Percentiles rank a stretch among this genome's conserved stretches.
Conservation (phyloP, 306 rosid species). For the Lathyrus aphaca region DNA sequence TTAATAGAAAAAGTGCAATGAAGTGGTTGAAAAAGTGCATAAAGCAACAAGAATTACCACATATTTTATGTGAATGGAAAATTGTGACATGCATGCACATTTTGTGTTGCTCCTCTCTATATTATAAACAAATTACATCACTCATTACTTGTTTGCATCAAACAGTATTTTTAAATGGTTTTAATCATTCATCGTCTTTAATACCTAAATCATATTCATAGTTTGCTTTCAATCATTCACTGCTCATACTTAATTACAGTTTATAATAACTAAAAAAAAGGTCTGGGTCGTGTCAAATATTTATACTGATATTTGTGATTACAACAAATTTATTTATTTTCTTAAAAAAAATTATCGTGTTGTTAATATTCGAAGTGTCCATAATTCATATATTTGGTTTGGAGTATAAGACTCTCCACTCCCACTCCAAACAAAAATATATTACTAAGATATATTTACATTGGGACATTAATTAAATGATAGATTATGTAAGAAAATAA, state of each 20-base stretch:
- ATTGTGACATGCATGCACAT: neutral
- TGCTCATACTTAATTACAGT: no score
- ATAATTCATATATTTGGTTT: neutral
- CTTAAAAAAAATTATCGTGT: no score
- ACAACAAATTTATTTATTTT: no score
- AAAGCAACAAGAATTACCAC: slow-evolving; percentile 1
- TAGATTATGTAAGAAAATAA: neutral
- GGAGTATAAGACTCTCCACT: neutral
- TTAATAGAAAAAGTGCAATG: slow-evolving; percentile 20
- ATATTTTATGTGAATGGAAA: neutral
- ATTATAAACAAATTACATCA: slow-evolving; percentile 11
- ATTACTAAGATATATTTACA: no score
- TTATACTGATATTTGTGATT: no score
- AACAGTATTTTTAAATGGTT: slow-evolving; percentile 24
- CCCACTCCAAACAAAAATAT: no score
- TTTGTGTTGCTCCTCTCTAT: neutral
- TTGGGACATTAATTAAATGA: neutral
- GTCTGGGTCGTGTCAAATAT: no score
- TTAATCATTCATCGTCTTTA: neutral
- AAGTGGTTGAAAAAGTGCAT: slow-evolving; percentile 34
- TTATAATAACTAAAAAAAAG: no score
- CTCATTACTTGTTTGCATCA: slow-evolving; percentile 5
- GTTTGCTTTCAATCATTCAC: neutral
- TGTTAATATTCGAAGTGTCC: no score
- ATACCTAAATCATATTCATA: neutral